Percentiles rank a stretch among this genome's conserved stretches.
Evolutionary conservation across 306 rosid species (phyloP).

Genomic region (Pachyrhizus erosus): DNA sequence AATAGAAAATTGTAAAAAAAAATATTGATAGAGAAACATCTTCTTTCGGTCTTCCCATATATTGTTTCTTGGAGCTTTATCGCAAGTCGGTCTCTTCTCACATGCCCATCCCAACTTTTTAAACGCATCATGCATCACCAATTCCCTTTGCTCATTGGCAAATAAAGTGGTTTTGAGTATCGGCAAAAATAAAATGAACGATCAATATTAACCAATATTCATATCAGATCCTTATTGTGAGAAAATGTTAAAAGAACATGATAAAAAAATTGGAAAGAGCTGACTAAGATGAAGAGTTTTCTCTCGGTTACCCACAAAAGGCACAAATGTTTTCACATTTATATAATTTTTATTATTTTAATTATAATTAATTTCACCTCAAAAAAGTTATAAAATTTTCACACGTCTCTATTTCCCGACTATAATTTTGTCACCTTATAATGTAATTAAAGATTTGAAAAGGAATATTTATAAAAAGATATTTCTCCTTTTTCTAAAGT

Average conservation of each 20-base stretch:
- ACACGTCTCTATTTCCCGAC: neutral
- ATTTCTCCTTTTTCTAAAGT: neutral
- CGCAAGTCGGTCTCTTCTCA: constrained; percentile 46
- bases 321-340: neutral
- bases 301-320: neutral
- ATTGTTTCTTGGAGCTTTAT: constrained; percentile 38
- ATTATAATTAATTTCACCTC: neutral
- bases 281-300: neutral
- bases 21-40: neutral
- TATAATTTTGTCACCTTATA: neutral
- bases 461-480: neutral
- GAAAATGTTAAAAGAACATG: neutral
- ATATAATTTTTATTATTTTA: neutral
- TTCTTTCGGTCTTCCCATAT: neutral
- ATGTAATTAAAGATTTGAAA: neutral
- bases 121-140: neutral
- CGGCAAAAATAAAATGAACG: no score
- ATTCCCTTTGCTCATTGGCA: neutral
- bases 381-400: no score
- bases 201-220: neutral
- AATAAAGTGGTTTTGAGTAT: neutral
- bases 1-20: neutral
- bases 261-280: neutral
- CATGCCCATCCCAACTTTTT: constrained; percentile 33
- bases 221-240: neutral